Conservation (phyloP, 2,329 filamentous ascomycete species). For the Dothidotthia symphoricarpi region DNA sequence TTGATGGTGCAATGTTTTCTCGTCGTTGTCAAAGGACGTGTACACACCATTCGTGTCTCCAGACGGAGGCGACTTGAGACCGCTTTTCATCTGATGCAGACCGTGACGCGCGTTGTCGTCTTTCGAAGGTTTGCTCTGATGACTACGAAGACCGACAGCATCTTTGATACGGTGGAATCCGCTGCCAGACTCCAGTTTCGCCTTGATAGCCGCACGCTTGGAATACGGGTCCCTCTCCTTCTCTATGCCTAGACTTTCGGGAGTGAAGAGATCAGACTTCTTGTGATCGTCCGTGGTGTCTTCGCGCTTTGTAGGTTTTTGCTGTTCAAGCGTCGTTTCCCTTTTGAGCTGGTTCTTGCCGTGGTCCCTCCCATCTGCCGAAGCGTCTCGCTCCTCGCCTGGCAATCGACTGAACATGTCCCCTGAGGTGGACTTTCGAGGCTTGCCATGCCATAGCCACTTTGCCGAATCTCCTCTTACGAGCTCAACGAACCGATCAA, state of each 20-base stretch:
- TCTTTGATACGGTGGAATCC: constrained; percentile 84
- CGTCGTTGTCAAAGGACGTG: constrained; percentile 9
- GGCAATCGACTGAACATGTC: constrained; percentile 43
- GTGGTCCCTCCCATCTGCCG: constrained; percentile 27
- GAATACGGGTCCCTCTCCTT: constrained; percentile 57
- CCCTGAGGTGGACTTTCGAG: constrained; percentile 58
- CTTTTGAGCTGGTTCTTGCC: constrained; percentile 51
- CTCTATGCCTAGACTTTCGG: constrained; percentile 40
- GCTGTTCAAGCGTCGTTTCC: constrained; percentile 45
- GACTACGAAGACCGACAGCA: constrained; percentile 62
- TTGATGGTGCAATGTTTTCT: constrained; percentile 2
- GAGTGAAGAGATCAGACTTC: constrained; percentile 12
- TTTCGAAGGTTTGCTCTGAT: constrained; percentile 42
- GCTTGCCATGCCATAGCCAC: constrained; percentile 93
- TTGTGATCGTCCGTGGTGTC: constrained; percentile 30
- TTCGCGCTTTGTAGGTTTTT: constrained; percentile 29
- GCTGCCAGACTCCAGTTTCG: constrained; percentile 74
- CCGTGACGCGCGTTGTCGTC: constrained; percentile 33
- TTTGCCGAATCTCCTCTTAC: constrained; percentile 80
- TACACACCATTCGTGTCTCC: constrained; percentile 11
- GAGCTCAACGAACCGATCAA: constrained; percentile 77
- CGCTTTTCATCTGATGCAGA: constrained; percentile 23
- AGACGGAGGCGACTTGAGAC: constrained; percentile 11
- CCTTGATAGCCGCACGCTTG: constrained; percentile 68
- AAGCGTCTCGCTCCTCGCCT: constrained; percentile 43